Evolutionary conservation across 1,284 basidiomycete species (phyloP), one percentile per base, ranked within the genome.

Genomic region (Melampsora larici-populina): DNA sequence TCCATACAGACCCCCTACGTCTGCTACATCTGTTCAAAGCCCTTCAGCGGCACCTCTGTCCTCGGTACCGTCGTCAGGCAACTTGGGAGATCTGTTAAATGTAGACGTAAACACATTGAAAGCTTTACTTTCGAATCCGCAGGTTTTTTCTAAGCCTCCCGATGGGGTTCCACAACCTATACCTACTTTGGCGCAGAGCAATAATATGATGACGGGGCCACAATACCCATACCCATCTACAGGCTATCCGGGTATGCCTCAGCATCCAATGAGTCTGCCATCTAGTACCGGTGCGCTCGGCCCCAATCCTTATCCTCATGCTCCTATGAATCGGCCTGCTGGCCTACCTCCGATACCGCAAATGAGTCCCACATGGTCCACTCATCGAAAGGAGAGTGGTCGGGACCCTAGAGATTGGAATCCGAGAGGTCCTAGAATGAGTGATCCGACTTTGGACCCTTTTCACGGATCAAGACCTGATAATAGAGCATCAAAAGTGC

Each of bases 51-150:
- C 43, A 21, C 24, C 40, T 9, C 17, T 24, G 33, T 55, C 72
- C 4, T 67, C 72, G n/a, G 26, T 66, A 24, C n/a, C 66, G 6
- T 29, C 66, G 24, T 24, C 31, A 15, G 26, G 58, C 40, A 67
- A 67, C 65, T 36, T 51, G 21, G 62, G 65, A 31, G 72, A 75
- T 51, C 48, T 75, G n/a, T 75, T 63, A 5, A 75, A 75, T n/a
- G 72, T 75, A 26, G 72, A 75, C 24, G 72, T 75, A 17, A 75
- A 64, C 55, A 63, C 72, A 33, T 64, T 75, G 21, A 49, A 66
- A 36, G 72, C 72, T 26, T 49, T 75, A 31, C 36, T 75, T 26
- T 66, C 64, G 3, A 66, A 67, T 24, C 72, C 63, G 49, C 72
- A 75, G 55, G 64, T 64, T 29, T 36, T 75, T 49, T 26, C 31